phyloP scores from a whole-genome alignment of 2,329 filamentous ascomycete species.

The Neonectria magnoliae region DNA sequence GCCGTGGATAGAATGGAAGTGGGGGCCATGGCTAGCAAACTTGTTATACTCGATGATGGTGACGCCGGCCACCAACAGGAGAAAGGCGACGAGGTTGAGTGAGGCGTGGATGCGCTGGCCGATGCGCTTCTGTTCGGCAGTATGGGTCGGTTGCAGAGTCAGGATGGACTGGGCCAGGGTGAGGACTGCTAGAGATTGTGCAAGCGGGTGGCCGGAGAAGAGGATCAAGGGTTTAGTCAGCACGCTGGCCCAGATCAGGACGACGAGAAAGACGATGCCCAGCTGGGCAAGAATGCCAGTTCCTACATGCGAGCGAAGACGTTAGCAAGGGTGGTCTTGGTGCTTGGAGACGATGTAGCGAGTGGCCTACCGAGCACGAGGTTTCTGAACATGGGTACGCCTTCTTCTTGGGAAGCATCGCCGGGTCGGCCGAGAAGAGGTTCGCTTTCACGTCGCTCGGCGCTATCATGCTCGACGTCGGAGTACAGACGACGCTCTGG shows the following conservation, averaged over 20 bases:
- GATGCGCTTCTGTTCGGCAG: constrained; percentile 74
- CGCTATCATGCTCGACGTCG: constrained; percentile 31
- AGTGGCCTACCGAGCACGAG: constrained; percentile 73
- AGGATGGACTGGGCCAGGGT: constrained; percentile 83
- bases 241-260: constrained; percentile 81
- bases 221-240: constrained; percentile 77
- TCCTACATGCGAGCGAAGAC: constrained; percentile 60
- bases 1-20: constrained; percentile 85
- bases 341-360: background rate
- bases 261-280: constrained; percentile 78
- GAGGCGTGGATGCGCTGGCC: constrained; percentile 72
- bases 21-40: constrained; percentile 68
- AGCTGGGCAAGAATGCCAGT: constrained; percentile 84
- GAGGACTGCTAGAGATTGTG: constrained; percentile 73
- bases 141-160: constrained; percentile 87
- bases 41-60: constrained; percentile 88
- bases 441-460: constrained; percentile 50
- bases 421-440: constrained; percentile 67
- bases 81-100: constrained; percentile 73
- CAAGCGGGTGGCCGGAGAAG: constrained; percentile 89
- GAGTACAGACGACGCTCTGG: constrained; percentile 59
- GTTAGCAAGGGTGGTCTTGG: constrained; percentile 13
- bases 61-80: constrained; percentile 71
- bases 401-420: constrained; percentile 76
- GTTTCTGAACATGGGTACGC: constrained; percentile 73